phyloP scores from a whole-genome alignment of 148 eudicot genomes.

The Limonium bicolor region DNA sequence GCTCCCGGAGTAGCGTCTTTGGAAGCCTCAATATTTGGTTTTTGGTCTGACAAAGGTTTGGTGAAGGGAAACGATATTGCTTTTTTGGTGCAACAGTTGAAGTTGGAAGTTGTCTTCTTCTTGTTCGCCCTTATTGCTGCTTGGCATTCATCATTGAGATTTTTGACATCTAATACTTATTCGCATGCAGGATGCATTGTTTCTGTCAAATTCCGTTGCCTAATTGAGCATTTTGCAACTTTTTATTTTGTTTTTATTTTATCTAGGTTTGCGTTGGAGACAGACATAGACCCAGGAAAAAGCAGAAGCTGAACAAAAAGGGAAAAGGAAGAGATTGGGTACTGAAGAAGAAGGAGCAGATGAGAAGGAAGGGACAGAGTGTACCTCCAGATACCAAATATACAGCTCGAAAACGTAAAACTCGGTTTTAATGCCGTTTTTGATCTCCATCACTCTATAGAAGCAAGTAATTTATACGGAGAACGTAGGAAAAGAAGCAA shows the following conservation, averaged over 20 bases:
- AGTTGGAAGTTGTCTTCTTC: not conserved
- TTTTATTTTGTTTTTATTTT: not conserved
- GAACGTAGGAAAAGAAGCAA: too few relatives aligned
- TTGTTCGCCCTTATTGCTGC: not conserved
- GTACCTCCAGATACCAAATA: conserved; percentile 68
- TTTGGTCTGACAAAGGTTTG: too few relatives aligned
- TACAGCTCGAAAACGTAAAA: conserved; percentile 75
- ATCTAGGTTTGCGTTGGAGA: conserved; percentile 55
- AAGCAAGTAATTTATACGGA: too few relatives aligned
- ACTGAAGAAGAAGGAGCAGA: conserved; percentile 57
- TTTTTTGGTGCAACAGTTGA: too few relatives aligned
- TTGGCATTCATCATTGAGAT: too few relatives aligned
- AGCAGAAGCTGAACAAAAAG: conserved; percentile 38
- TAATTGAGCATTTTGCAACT: not conserved
- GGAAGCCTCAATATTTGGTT: too few relatives aligned
- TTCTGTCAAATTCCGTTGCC: not conserved
- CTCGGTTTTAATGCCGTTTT: conserved; percentile 68
- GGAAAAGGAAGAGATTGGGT: conserved; percentile 55
- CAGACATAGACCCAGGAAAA: conserved; percentile 70
- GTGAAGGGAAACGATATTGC: too few relatives aligned
- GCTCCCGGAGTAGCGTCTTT: too few relatives aligned
- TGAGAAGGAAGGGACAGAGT: conserved; percentile 49
- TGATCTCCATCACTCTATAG: too few relatives aligned
- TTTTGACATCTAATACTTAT: too few relatives aligned
- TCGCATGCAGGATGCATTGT: not conserved